These are phyloP conservation scores for Fusarium tuaranense DNA, from an alignment of 2,329 filamentous ascomycete species.

Conservation along the genomic window DNA sequence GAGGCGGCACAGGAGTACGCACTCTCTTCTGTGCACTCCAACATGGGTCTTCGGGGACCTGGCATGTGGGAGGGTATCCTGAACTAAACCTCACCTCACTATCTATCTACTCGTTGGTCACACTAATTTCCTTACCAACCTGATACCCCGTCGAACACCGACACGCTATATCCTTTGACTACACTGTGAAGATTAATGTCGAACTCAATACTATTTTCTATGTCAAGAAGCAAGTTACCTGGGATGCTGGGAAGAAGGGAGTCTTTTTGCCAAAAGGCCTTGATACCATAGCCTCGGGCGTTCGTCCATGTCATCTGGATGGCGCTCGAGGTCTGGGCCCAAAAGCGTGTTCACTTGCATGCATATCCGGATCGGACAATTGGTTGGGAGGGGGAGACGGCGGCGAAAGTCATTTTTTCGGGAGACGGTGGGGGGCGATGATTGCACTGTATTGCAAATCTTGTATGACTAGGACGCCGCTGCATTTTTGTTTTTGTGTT, in stretches of 20 bases:
- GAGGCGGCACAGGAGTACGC: conserved; percentile 65
- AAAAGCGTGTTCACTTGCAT: conserved; percentile 57
- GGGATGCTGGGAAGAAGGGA: conserved; percentile 45
- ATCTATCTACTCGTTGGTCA: conserved; percentile 29
- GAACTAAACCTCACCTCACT: conserved; percentile 53
- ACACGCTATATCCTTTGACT: conserved; percentile 34
- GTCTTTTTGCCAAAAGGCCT: conserved; percentile 46
- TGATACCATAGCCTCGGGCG: conserved; percentile 45
- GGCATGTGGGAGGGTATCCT: conserved; percentile 77
- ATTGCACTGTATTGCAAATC: conserved; percentile 33
- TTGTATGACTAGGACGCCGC: conserved; percentile 50
- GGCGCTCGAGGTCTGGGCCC: conserved; percentile 47
- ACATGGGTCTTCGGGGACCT: conserved; percentile 64
- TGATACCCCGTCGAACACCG: conserved; percentile 34
- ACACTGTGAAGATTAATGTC: conserved; percentile 42
- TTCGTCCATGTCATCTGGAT: conserved; percentile 47
- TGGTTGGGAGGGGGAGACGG: conserved; percentile 42
- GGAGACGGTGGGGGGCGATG: conserved; percentile 28
- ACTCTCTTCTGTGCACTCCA: conserved; percentile 61
- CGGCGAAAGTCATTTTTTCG: conserved; percentile 42
- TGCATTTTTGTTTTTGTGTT: conserved; percentile 37
- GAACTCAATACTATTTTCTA: conserved; percentile 44
- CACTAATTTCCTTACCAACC: conserved; percentile 34
- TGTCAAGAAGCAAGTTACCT: conserved; percentile 42
- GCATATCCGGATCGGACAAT: conserved; percentile 55